A percentile compares a stretch with the other conserved stretches of the same genome.
These are phyloP conservation scores for Schoenoplectus triqueter DNA, from an alignment of 202 grass and related monocot genomes.

Conservation along the genomic window DNA sequence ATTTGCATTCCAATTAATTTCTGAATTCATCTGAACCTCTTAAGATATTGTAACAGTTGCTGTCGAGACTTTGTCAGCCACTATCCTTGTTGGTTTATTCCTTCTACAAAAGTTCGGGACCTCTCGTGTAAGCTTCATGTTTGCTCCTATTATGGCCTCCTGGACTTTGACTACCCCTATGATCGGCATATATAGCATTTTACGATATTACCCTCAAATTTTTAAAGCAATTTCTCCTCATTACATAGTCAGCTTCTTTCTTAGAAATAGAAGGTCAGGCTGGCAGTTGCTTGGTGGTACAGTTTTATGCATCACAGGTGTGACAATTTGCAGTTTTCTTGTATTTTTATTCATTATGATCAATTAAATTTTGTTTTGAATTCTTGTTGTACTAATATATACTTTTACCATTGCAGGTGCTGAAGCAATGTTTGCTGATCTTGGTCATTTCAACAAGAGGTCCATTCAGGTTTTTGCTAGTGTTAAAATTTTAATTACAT, in stretches of 20 bases:
- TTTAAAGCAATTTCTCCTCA: conserved; percentile 51
- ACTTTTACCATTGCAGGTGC: conserved; percentile 39
- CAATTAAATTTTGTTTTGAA: neutral
- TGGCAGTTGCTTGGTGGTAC: conserved; percentile 55
- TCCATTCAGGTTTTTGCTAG: conserved; percentile 43
- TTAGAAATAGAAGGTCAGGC: conserved; percentile 34
- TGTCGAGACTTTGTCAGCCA: conserved; percentile 45
- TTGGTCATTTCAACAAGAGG: conserved; percentile 51
- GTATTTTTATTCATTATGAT: neutral
- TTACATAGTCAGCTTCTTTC: conserved; percentile 48
- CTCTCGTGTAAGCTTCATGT: conserved; percentile 47
- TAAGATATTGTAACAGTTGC: conserved; percentile 34
- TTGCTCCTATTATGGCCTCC: conserved; percentile 51
- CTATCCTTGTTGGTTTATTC: conserved; percentile 44
- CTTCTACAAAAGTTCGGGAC: conserved; percentile 52
- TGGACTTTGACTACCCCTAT: conserved; percentile 47
- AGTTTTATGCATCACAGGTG: conserved; percentile 63
- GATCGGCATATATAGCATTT: conserved; percentile 48
- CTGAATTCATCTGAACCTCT: neutral
- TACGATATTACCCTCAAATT: conserved; percentile 47
- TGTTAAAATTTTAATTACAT: conserved; percentile 23
- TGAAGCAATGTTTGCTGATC: conserved; percentile 66
- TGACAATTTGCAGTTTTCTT: neutral
- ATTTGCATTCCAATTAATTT: conserved; percentile 8
- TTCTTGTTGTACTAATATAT: neutral